Percentiles rank a stretch among this genome's conserved stretches.
Evolutionary conservation across 1,284 basidiomycete species (phyloP).

Genomic region (Athelia sp.): DNA sequence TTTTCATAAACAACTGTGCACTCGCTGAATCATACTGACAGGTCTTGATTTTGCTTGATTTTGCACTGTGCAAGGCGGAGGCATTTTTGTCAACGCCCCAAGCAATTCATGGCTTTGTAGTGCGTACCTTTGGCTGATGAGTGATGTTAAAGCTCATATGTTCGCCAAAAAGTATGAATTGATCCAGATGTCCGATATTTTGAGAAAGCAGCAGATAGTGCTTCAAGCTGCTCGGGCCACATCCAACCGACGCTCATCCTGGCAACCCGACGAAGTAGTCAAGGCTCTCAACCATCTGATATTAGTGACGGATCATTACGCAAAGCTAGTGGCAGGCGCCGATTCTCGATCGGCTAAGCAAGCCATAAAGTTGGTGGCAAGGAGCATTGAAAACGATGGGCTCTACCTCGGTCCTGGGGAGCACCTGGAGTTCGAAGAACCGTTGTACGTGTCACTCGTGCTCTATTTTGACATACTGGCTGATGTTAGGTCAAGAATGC

Average conservation of each 20-base stretch:
- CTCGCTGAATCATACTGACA: conserved; percentile 14
- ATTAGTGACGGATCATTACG: conserved; percentile 42
- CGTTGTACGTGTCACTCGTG: conserved; percentile 34
- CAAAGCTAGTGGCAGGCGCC: conserved; percentile 40
- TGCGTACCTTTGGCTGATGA: conserved; percentile 27
- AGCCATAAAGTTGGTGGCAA: conserved; percentile 47
- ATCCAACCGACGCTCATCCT: conserved; percentile 15
- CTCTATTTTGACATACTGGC: conserved; percentile 6
- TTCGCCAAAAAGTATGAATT: conserved; percentile 49
- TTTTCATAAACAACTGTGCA: conserved; percentile 1
- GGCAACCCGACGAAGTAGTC: conserved; percentile 24
- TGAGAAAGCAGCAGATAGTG: conserved; percentile 41
- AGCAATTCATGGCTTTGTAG: conserved; percentile 54
- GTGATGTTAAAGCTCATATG: conserved; percentile 2
- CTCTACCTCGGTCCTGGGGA: conserved; percentile 31
- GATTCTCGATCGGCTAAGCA: conserved; percentile 41
- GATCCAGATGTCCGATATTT: conserved; percentile 42
- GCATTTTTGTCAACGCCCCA: conserved; percentile 44
- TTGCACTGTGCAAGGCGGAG: conserved; percentile 44
- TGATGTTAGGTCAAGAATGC: conserved; percentile 25
- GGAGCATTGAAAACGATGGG: conserved; percentile 57
- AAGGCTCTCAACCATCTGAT: conserved; percentile 39
- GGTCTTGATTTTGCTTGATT: conserved; percentile 46
- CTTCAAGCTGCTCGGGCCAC: conserved; percentile 32
- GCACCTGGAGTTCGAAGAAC: conserved; percentile 34